A percentile compares a stretch with the other conserved stretches of the same genome.
Conservation (phyloP, 2,329 filamentous ascomycete genomes). For the Colletotrichum cuscutae region DNA sequence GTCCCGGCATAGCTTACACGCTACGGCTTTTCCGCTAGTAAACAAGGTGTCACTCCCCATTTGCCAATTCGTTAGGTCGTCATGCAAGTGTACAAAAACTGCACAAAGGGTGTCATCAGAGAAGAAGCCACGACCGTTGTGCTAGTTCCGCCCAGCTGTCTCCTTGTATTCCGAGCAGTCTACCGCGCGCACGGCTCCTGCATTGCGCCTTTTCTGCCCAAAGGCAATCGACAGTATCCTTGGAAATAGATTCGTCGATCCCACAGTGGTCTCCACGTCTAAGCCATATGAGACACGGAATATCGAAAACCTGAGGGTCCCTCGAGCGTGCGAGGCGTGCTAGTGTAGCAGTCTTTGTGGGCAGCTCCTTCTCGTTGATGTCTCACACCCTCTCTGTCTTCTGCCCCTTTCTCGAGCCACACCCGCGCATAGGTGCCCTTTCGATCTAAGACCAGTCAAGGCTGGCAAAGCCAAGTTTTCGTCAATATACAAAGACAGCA, state of each 20-base stretch:
- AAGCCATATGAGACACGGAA: conserved; percentile 20
- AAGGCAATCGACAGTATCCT: conserved; percentile 8
- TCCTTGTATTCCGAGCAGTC: background rate
- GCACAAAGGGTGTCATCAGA: background rate
- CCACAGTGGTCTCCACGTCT: conserved; percentile 15
- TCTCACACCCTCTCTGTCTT: conserved; percentile 16
- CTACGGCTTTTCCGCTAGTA: background rate
- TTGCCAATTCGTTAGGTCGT: background rate
- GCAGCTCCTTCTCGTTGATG: background rate
- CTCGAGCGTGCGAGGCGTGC: conserved; percentile 8
- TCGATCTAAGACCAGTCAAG: background rate
- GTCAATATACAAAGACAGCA: conserved; percentile 8
- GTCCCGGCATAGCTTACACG: background rate
- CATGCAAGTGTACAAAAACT: conserved; percentile 3
- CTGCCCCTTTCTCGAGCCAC: background rate
- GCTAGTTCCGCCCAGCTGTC: background rate
- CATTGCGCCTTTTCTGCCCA: background rate
- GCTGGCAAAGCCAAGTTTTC: background rate
- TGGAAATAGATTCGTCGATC: conserved; percentile 24
- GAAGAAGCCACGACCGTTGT: conserved; percentile 2
- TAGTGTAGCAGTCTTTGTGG: conserved; percentile 6
- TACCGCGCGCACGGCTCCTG: conserved; percentile 19
- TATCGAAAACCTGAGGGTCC: background rate
- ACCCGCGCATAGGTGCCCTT: background rate
- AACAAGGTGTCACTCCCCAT: background rate